These are phyloP conservation scores for Saccharomycopsis babjevae DNA, from an alignment of 805 yeast genomes.

Conservation along the genomic window DNA sequence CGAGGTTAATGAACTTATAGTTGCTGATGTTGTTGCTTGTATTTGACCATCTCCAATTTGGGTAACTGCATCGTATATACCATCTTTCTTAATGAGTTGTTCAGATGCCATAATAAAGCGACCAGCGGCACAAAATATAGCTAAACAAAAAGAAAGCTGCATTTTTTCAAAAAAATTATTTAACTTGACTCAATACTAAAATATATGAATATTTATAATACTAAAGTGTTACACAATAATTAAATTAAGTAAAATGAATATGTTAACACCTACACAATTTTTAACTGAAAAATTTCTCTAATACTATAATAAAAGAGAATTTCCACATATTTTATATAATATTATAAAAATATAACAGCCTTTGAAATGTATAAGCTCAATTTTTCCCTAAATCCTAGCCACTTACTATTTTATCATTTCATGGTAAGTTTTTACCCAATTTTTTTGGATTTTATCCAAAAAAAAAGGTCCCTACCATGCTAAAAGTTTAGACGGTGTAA, in stretches of 20 bases:
- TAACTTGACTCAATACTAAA: not conserved
- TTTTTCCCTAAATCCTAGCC: too few relatives aligned
- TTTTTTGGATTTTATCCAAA: not conserved
- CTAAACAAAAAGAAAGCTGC: slow-evolving; percentile 3
- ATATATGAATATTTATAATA: too few relatives aligned
- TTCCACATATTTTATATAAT: not conserved
- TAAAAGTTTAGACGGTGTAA: not conserved
- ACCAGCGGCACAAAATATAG: slow-evolving; percentile 22
- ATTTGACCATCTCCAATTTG: slow-evolving; percentile 33
- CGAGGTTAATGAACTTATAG: slow-evolving; percentile 19
- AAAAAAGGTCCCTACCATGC: not conserved
- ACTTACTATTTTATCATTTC: not conserved
- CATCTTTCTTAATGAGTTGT: slow-evolving; percentile 26
- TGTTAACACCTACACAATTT: not conserved
- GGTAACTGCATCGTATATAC: slow-evolving; percentile 25
- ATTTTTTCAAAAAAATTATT: not conserved
- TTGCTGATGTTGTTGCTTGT: slow-evolving; percentile 23
- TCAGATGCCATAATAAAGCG: slow-evolving; percentile 25
- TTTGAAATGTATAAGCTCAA: too few relatives aligned
- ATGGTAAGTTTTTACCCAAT: not conserved
- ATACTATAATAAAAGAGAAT: not conserved
- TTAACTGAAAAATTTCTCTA: too few relatives aligned
- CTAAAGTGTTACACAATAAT: too few relatives aligned
- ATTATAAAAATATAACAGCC: not conserved
- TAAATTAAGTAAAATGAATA: too few relatives aligned